Evolutionary conservation across 768 basidiomycete genomes (phyloP).

Genomic region (Mycena kentingensis): DNA sequence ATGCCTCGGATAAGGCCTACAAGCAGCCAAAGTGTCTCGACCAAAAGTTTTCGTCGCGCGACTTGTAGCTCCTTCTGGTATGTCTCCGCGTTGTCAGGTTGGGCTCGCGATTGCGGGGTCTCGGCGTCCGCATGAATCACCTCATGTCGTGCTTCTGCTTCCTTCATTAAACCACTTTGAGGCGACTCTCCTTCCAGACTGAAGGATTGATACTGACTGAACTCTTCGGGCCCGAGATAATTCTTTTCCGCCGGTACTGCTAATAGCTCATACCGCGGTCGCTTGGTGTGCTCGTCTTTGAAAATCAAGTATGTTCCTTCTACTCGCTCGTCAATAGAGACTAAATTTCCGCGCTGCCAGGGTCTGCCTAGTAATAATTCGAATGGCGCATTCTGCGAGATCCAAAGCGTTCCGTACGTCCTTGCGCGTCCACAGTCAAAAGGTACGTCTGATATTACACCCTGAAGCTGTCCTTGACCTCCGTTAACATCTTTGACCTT

Average conservation of each 20-base stretch:
- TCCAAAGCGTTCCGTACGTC: slow-evolving; percentile 25
- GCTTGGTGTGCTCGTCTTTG: neutral
- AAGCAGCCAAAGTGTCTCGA: no score
- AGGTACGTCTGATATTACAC: slow-evolving; percentile 24
- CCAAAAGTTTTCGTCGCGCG: no score
- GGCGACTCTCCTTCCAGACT: neutral
- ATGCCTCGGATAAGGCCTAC: no score
- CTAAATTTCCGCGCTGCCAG: slow-evolving; percentile 25
- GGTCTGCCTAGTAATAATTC: slow-evolving; percentile 23
- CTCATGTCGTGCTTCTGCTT: no score
- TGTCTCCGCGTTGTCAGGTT: no score
- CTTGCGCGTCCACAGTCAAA: slow-evolving; percentile 25
- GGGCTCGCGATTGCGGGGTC: no score
- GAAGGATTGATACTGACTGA: slow-evolving; percentile 1
- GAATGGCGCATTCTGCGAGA: slow-evolving; percentile 23
- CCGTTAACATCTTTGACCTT: slow-evolving; percentile 34
- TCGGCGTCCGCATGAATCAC: no score
- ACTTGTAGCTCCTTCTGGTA: no score
- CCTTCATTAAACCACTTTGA: no score
- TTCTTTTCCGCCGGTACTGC: neutral
- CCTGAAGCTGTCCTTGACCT: slow-evolving; percentile 22
- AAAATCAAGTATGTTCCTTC: slow-evolving; percentile 21
- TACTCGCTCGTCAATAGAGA: slow-evolving; percentile 20
- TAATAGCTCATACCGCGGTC: slow-evolving; percentile 7
- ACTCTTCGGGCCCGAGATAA: no score